Evolutionary conservation across 495 filamentous ascomycete species (phyloP), one percentile per base, ranked within the genome.

Genomic region (Gamarada debralockiae): DNA sequence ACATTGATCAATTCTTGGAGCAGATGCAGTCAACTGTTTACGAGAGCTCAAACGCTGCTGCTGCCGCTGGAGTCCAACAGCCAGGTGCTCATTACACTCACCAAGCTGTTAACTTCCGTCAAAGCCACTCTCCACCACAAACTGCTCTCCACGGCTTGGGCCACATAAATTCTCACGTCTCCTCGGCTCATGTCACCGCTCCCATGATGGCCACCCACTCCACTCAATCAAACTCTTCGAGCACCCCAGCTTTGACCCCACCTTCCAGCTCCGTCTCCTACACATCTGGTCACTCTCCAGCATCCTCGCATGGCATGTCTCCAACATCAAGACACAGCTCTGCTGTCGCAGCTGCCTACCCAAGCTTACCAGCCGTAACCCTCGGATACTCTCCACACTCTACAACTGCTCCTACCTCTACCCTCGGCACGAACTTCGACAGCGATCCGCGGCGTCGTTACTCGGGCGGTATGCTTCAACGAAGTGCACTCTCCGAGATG

Each of bases 21-120:
- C 89, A 96, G 69, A 90, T 97, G 77, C 91, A 96, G 62, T 78
- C 83, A 56, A 96, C 92, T 7, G 86, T 97, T 23, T 97, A 97
- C 65, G 92, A 97, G 68, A 92, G 82, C 61, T 83, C 90, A 20
- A 86, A 88, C 61, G 80, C 87, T 13, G 78, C 87, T 2, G 84
- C 88, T 13, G 86, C 86, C 1, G 84, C 86, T 27, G 87, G 86
- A 45, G 75, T 89, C 43, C 80, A 82, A 34, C 84, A 88, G 55
- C 80, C 85, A 20, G 85, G 79, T 39, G 73, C 80, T 22, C 82
- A 88, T 59, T 83, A 83, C 52, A 68, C 85, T 10, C 78, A 79
- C 57, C 47, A 58, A 15, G 58, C 45, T 29, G 40, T 82, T 55
- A 77, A 78, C 65, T 85, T 84, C 64, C 86, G 90, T 48, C 73